phyloP scores from a whole-genome alignment of 768 basidiomycete species.

The Coprinopsis cinerea region DNA sequence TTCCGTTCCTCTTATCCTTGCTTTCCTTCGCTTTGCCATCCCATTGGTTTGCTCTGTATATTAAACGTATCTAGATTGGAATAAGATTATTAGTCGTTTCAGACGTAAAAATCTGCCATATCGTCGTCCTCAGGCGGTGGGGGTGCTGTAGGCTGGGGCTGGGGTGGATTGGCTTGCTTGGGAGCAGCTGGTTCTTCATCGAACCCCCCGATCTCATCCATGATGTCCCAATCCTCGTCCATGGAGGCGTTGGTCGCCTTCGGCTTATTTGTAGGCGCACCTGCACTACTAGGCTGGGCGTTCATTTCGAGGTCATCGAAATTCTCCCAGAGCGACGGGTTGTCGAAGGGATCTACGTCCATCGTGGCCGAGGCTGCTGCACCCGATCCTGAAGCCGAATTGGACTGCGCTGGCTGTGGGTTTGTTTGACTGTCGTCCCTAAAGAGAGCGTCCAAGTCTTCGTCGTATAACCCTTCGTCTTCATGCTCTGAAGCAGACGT shows the following conservation, averaged over 20 bases:
- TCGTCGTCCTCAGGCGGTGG: conserved; percentile 39
- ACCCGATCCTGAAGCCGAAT: conserved; percentile 2
- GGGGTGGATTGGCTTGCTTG: conserved; percentile 18
- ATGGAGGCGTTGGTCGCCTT: conserved; percentile 18
- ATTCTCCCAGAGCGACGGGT: conserved; percentile 68
- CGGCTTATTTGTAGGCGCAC: conserved; percentile 9
- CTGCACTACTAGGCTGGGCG: neutral
- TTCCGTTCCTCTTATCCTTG: too few species aligned
- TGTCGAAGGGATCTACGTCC: conserved; percentile 28
- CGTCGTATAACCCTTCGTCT: conserved; percentile 19
- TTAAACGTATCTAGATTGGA: neutral
- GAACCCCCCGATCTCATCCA: conserved; percentile 11
- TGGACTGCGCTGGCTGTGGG: conserved; percentile 1
- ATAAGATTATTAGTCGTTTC: neutral
- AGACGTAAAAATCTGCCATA: conserved; percentile 60
- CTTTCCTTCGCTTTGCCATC: conserved; percentile 24
- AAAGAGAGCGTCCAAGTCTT: conserved; percentile 46
- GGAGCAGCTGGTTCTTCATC: neutral
- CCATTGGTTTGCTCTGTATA: neutral
- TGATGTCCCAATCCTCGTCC: conserved; percentile 19
- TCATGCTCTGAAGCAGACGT: conserved; percentile 17
- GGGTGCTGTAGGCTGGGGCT: conserved; percentile 8
- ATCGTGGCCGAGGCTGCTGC: neutral
- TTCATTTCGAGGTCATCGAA: conserved; percentile 36
- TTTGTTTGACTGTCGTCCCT: conserved; percentile 28